phyloP scores from a whole-genome alignment of 2,329 filamentous ascomycete species.

The Teratosphaeria nubilosa region DNA sequence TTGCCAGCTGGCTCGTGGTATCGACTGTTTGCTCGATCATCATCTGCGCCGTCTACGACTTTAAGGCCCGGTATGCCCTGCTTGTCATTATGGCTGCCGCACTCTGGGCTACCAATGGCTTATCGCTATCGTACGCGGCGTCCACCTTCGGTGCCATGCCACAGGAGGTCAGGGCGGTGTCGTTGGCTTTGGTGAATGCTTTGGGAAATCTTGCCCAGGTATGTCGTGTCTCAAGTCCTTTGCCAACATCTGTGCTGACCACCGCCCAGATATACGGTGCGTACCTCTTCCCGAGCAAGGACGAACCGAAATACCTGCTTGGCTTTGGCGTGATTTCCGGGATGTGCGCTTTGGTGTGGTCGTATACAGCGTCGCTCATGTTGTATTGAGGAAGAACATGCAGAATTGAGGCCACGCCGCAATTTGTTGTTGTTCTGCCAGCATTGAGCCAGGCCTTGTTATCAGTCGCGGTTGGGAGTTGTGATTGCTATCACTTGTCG shows the following conservation, averaged over 20 bases:
- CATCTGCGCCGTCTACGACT: conserved; percentile 38
- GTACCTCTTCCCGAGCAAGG: conserved; percentile 40
- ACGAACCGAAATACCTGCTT: conserved; percentile 41
- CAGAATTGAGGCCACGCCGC: not conserved
- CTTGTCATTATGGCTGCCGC: conserved; percentile 48
- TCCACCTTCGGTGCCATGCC: conserved; percentile 41
- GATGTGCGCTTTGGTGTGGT: conserved; percentile 5
- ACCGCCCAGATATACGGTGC: conserved; percentile 42
- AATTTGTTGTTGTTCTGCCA: no score
- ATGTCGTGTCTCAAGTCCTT: conserved; percentile 44
- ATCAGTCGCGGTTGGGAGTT: not conserved
- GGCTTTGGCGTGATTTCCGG: conserved; percentile 25
- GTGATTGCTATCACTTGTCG: not conserved
- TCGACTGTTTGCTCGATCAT: conserved; percentile 30
- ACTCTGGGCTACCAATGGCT: conserved; percentile 44
- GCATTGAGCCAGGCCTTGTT: no score
- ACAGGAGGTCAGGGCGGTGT: conserved; percentile 41
- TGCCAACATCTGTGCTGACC: conserved; percentile 25
- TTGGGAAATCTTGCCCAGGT: conserved; percentile 47
- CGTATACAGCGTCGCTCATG: conserved; percentile 1
- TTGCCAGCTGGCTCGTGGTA: conserved; percentile 39
- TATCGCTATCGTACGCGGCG: conserved; percentile 42
- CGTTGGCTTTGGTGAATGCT: conserved; percentile 43
- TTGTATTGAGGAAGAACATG: conserved; percentile 3
- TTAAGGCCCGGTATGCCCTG: conserved; percentile 44